Evolutionary conservation across 1,284 basidiomycete species (phyloP), one percentile per base, ranked within the genome.

Genomic region (Lentinus polychrous): DNA sequence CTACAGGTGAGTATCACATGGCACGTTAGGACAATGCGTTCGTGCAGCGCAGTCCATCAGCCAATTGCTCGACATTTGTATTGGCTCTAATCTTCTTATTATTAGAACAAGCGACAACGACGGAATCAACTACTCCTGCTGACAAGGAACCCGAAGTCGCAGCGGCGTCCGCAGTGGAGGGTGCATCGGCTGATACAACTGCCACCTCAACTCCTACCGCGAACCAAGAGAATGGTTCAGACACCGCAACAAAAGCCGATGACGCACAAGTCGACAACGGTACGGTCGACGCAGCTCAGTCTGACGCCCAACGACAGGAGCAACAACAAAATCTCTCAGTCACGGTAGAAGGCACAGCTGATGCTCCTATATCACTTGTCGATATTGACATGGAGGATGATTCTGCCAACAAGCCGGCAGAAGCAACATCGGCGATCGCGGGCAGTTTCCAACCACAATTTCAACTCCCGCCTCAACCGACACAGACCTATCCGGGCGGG

Each of bases 381-480:
- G 78, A 81, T 46, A 64, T 71, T 15, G 78, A 81, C 45, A 73
- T 73, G 35, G 74, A 72, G n/a, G 66, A 60, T 31, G 75, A 71
- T 36, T 58, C 59, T 57, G 40, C 51, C 39, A 40, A 18, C 39
- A 27, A 27, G 27, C 27, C 27, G 27, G 23, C 42, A 43, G 42
- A 43, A 10, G 31, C 37, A 34, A 40, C 39, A 6, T 20, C 52
- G 20, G 34, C 51, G 6, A 33, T 59, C 2, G 14, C 49, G 8
- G 31, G 46, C 0, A 33, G 48, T 7, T 14, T 47, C 20, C 15
- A 33, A 12, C 42, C 48, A 10, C 40, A 34, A 22, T 18, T 38
- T 8, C 27, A 17, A n/a, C 41, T 32, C 12, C 43, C 45, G 31
- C 51, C 45, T 24, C 49, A 51, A 32, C 52, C 45, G 45, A 35